Evolutionary conservation across 2,329 filamentous ascomycete species (phyloP), one percentile per base, ranked within the genome.

Genomic region (Colletotrichum falcatum): DNA sequence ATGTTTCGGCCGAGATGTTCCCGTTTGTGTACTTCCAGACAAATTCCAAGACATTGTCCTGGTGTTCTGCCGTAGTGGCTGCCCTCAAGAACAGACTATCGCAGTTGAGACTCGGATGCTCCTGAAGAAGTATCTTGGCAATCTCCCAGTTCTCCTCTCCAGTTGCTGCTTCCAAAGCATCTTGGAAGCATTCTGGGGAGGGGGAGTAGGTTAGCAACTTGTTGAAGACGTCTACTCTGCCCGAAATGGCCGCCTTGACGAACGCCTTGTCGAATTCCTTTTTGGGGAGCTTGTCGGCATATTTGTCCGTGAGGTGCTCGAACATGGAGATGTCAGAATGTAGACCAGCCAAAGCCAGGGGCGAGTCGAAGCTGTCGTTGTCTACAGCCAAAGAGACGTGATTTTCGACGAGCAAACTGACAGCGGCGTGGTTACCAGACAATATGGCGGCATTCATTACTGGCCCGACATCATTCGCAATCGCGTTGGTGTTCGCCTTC

Each of bases 401-500:
- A 9, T 78, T 75, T 28, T 80, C 77, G 1, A 84, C 81, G 1
- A 84, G 76, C 28, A 84, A 73, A 65, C 79, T 78, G 1, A 83
- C 81, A 0, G 81, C 81, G 1, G 78, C 81, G 9, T 77, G 75
- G 20, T 83, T 83, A 5, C 82, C 82, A 1, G 81, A 83, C 12
- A 75, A 77, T 12, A 84, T 84, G 1, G 82, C 82, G 0, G 81
- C 78, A 48, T 82, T 83, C 20, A 84, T 78, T 0, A 83, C 81
- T 0, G 78, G 79, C 0, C 81, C 69, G 62, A 75, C 75, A 28
- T 74, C 74, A 1, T 70, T 60, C 8, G 73, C 74, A 55, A 66
- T 71, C 1, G 81, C 80, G 53, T 83, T 82, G 0, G 80, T 75
- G 39, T 83, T 75, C 2, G 82, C 82, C 7, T 78, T 78, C 66